Percentiles rank a stretch among this genome's conserved stretches.
phyloP scores from a whole-genome alignment of 1,284 basidiomycete species.

The Pseudozyma flocculosa region DNA sequence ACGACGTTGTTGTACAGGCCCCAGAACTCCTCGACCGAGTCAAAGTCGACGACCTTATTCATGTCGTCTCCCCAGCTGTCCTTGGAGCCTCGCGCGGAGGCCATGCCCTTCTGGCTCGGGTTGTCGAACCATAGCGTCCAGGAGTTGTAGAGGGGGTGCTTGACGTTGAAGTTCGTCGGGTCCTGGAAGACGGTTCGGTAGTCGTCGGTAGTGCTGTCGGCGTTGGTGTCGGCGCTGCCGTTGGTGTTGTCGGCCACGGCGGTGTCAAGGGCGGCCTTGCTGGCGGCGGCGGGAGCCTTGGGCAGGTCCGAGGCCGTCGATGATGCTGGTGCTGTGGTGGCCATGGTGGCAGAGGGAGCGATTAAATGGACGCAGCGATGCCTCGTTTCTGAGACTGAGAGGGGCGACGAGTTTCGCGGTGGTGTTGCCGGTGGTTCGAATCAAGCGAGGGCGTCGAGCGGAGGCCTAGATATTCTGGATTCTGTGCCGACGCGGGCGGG shows the following conservation, averaged over 20 bases:
- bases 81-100: constrained; percentile 45
- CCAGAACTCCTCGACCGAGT: constrained; percentile 57
- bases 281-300: constrained; percentile 39
- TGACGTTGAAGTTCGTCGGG: constrained; percentile 55
- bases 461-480: too few relatives aligned
- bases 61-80: constrained; percentile 57
- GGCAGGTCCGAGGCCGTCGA: constrained; percentile 17
- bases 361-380: too few relatives aligned
- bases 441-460: too few relatives aligned
- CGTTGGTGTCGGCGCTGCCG: constrained; percentile 6
- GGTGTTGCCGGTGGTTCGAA: too few relatives aligned
- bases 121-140: constrained; percentile 59
- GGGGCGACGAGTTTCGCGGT: too few relatives aligned
- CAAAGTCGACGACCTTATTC: constrained; percentile 54
- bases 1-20: constrained; percentile 93
- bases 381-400: too few relatives aligned
- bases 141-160: constrained; percentile 54
- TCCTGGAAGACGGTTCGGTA: constrained; percentile 56
- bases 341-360: background rate
- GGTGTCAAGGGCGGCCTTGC: constrained; percentile 42
- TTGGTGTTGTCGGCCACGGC: constrained; percentile 32
- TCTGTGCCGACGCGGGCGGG: too few relatives aligned
- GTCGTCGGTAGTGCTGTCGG: constrained; percentile 11
- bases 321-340: background rate
- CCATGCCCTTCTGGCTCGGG: constrained; percentile 49